phyloP scores from a whole-genome alignment of 2,329 filamentous ascomycete species.

The Incumbomyces lentus region DNA sequence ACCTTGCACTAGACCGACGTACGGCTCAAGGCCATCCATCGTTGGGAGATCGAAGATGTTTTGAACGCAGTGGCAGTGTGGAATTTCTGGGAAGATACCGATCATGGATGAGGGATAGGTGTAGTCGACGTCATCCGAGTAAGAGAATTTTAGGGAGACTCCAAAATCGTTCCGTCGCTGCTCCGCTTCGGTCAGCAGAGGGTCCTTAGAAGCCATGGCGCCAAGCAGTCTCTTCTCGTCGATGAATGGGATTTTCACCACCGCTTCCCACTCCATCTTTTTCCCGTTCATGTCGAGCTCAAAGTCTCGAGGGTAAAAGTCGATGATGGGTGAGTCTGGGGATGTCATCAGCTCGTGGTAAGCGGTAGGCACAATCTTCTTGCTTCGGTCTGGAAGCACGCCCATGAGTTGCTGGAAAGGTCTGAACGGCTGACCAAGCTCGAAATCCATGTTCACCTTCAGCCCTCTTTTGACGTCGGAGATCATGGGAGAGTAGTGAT shows the following conservation, averaged over 20 bases:
- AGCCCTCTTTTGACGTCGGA: slow-evolving; percentile 87
- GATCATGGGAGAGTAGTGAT: slow-evolving; percentile 96
- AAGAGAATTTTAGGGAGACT: slow-evolving; percentile 85
- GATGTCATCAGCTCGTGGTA: slow-evolving; percentile 93
- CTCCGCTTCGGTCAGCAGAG: slow-evolving; percentile 66
- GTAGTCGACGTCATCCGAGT: slow-evolving; percentile 65
- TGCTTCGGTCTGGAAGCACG: slow-evolving; percentile 91
- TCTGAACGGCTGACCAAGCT: slow-evolving; percentile 85
- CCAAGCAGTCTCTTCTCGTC: slow-evolving; percentile 75
- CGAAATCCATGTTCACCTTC: slow-evolving; percentile 79
- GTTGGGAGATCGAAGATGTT: slow-evolving; percentile 93
- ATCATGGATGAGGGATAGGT: slow-evolving; percentile 78
- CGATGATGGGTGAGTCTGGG: slow-evolving; percentile 80
- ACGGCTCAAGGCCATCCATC: slow-evolving; percentile 78
- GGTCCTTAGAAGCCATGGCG: slow-evolving; percentile 79
- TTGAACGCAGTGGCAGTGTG: slow-evolving; percentile 79
- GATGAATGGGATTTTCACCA: slow-evolving; percentile 98
- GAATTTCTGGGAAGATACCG: slow-evolving; percentile 81
- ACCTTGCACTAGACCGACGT: slow-evolving; percentile 72
- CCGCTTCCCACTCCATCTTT: slow-evolving; percentile 99
- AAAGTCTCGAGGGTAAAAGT: slow-evolving; percentile 96
- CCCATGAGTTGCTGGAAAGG: slow-evolving; percentile 98
- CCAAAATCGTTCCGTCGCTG: slow-evolving; percentile 80
- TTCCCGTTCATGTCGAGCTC: slow-evolving; percentile 99
- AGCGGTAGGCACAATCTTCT: slow-evolving; percentile 78